These are phyloP conservation scores for Nannizziopsis arthrosporioides DNA, from an alignment of 2,329 filamentous ascomycete species.

Conservation along the genomic window DNA sequence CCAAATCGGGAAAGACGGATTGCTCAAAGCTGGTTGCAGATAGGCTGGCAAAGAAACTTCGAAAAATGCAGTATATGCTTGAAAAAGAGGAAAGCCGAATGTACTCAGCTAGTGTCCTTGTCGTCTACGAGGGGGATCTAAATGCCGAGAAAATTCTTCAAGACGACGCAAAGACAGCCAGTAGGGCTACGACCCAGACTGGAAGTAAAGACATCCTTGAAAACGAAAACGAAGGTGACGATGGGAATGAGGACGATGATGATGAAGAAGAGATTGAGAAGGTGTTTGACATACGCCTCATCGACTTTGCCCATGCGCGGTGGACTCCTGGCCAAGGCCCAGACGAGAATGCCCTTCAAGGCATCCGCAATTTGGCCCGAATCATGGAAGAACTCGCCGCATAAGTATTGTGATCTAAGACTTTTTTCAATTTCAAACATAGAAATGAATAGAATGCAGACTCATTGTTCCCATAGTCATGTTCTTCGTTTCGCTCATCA, in stretches of 20 bases:
- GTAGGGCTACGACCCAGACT: constrained; percentile 13
- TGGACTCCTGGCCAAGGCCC: constrained; percentile 73
- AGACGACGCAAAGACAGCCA: constrained; percentile 17
- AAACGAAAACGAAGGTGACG: not conserved
- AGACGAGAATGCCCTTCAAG: constrained; percentile 70
- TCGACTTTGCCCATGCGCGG: constrained; percentile 89
- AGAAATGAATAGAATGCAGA: too few relatives aligned
- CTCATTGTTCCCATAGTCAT: too few relatives aligned
- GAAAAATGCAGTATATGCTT: constrained; percentile 37
- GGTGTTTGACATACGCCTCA: constrained; percentile 71
- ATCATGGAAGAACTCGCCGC: constrained; percentile 57
- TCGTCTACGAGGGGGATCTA: constrained; percentile 55
- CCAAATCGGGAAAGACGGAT: constrained; percentile 31
- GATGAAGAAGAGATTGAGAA: constrained; percentile 48
- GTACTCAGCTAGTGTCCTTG: constrained; percentile 54
- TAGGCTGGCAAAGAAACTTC: constrained; percentile 33
- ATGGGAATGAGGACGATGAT: constrained; percentile 42
- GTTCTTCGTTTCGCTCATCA: too few relatives aligned
- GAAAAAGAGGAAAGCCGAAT: constrained; percentile 52
- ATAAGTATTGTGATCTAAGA: not conserved
- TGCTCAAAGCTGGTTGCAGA: constrained; percentile 35
- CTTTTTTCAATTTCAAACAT: too few relatives aligned
- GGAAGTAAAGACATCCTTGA: not conserved
- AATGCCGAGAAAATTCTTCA: constrained; percentile 40
- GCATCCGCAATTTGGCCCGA: constrained; percentile 57